Base-by-base conservation (phyloP, 805 yeast species). In the Kazachstania bromeliacearum region DNA sequence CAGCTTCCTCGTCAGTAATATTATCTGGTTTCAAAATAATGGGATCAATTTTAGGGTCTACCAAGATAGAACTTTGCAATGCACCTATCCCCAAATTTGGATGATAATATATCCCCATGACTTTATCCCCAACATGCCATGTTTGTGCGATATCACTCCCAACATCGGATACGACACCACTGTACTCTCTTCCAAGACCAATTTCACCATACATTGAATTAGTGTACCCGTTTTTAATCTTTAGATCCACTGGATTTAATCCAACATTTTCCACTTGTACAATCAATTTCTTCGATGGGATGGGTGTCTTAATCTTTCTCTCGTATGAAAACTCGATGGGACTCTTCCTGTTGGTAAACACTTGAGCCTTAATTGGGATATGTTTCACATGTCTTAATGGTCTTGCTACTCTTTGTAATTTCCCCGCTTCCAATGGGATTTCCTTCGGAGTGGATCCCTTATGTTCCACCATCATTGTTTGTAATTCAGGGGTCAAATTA, bases 111-210 rank as follows among this genome's bases (percentile, higher is more conserved):
- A 73, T 48, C 7, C 89, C 94, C 52, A 76, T 71, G 1, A 83
- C 85, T 29, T 66, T 67, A 45, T 76, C 82, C 22, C 88, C 89
- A 15, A 62, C 71, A 10, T 55, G 57, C 60, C 63, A 77, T 19
- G 50, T 44, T 7, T 45, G 42, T 5, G 16, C 21, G 21, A 63
- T 48, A n/a, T 62, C 60, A 7, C 55, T 48, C 7, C 89, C 89
- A 13, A 77, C 74, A 23, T 68, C 67, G 4, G 65, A 63, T 21
- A 82, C 60, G 4, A 60, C 59, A 18, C 94, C 94, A 18, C 75
- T 61, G 53, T 71, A 82, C 44, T 79, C 88, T 46, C 80, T 71
- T 1, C 92, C 92, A 19, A 79, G 54, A 8, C 88, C 87, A 44
- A 74, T 68, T 39, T 69, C 72, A 28, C 74, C 71, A 38, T 66